Base-by-base conservation (phyloP, 768 basidiomycete species). In the Grammothele lineata region DNA sequence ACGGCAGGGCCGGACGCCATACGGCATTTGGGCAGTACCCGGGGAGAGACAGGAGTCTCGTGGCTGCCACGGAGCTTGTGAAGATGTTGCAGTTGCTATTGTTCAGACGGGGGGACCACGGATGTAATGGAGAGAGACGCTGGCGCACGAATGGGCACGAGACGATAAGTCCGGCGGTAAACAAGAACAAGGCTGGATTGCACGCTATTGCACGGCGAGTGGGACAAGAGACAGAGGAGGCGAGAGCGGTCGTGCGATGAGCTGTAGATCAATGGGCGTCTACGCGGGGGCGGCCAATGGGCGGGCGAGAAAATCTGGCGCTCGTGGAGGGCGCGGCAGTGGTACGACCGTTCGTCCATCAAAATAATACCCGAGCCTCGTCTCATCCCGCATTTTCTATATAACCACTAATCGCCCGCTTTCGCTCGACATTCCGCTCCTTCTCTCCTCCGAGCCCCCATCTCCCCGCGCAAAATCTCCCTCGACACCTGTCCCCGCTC, bases 351-450 rank as follows among this genome's bases (percentile, higher is more conserved):
- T 41, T 34, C 10, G 15, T 48, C 40, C 8, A 53, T 49, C 43
- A 62, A 59, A 62, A 53, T 50, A 45, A 51, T 60, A 56, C 21
- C 57, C 50, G 54, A 38, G 43, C 48, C 57, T 60, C 56, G 59
- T 55, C 51, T 53, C 59, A 60, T 57, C 56, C 50, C 45, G 40
- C 25, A 36, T 49, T 56, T 45, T 19, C 52, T 57, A 57, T 54
- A 51, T 54, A 54, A 49, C 44, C 36, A 26, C 42, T 38, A 40
- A 40, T 46, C 44, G 33, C 45, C 50, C 45, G 27, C 48, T n/a
- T 40, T 23, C 47, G 25, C 18, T 37, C 41, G 27, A 22, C 41
- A 17, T 33, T 40, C 39, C 41, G 32, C 40, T 45, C 48, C 40
- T 55, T 50, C 45, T 42, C 24, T 41, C 17, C 38, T 45, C 43